Percentiles rank a stretch among this genome's conserved stretches.
Conservation (phyloP, 108 stramenopile species). For the Heterococcus sp. region DNA sequence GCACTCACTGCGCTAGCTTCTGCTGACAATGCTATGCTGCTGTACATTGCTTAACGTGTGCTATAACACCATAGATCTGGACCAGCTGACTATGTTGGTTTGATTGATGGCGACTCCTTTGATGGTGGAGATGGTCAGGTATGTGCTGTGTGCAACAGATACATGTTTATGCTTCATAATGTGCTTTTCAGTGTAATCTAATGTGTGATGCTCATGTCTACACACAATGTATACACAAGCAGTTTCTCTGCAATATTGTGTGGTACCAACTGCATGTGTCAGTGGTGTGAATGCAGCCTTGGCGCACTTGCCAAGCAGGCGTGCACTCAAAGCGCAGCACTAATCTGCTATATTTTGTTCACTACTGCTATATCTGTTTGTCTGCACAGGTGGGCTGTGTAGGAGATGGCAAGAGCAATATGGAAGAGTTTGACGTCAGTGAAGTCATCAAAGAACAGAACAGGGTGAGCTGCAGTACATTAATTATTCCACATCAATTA, state of each 20-base stretch:
- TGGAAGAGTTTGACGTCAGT: conserved; percentile 26
- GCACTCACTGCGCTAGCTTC: neutral
- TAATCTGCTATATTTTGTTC: too few species aligned
- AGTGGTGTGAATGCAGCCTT: too few species aligned
- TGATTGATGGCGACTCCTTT: conserved; percentile 33
- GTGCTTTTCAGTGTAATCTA: too few species aligned
- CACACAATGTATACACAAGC: too few species aligned
- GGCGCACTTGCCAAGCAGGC: too few species aligned
- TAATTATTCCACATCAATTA: neutral
- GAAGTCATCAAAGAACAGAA: neutral
- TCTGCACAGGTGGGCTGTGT: conserved; percentile 37
- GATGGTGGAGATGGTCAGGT: too few species aligned
- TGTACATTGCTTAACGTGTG: neutral
- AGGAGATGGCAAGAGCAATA: conserved; percentile 36
- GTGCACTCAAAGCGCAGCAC: too few species aligned
- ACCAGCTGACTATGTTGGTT: conserved; percentile 15
- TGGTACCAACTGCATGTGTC: too few species aligned
- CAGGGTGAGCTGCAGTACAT: neutral
- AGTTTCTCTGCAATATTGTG: too few species aligned
- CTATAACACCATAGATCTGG: neutral
- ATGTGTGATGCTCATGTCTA: too few species aligned
- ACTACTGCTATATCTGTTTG: neutral
- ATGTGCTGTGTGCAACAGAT: too few species aligned
- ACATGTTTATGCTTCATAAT: too few species aligned
- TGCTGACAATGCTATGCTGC: neutral